Percentiles rank a stretch among this genome's conserved stretches.
Conservation (phyloP, 2,329 filamentous ascomycete genomes). For the Reticulascus tulasneorum region DNA sequence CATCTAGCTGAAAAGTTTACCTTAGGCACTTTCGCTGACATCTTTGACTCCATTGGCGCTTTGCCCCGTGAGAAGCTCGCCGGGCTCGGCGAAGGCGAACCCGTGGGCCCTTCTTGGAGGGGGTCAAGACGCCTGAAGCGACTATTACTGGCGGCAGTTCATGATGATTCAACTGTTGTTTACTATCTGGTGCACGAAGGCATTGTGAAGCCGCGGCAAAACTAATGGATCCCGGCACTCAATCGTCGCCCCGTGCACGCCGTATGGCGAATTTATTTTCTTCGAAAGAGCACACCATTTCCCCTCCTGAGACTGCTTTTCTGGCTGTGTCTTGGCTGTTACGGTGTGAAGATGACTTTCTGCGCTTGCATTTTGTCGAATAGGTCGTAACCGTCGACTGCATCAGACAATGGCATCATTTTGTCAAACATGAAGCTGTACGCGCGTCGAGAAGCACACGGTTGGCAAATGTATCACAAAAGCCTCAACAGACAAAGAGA, state of each 20-base stretch:
- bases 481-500: not conserved
- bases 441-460: constrained; percentile 1
- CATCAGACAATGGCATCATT: constrained; percentile 65
- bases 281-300: no score
- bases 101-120: constrained; percentile 29
- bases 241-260: not conserved
- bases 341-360: constrained; percentile 66
- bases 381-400: constrained; percentile 64
- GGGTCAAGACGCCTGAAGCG: constrained; percentile 56
- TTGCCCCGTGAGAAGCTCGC: constrained; percentile 31
- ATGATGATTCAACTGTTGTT: constrained; percentile 77
- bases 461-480: constrained; percentile 1
- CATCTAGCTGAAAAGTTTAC: constrained; percentile 72
- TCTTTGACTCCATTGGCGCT: constrained; percentile 62
- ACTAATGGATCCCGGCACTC: constrained; percentile 40
- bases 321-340: no score
- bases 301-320: no score
- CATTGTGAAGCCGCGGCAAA: constrained; percentile 82
- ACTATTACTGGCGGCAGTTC: constrained; percentile 68
- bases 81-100: constrained; percentile 16
- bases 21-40: constrained; percentile 57
- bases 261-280: no score
- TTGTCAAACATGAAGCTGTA: constrained; percentile 72
- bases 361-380: constrained; percentile 72
- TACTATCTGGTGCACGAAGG: constrained; percentile 85